Conservation (phyloP, 139 green algal species). For the Coccomyxa sp. region DNA sequence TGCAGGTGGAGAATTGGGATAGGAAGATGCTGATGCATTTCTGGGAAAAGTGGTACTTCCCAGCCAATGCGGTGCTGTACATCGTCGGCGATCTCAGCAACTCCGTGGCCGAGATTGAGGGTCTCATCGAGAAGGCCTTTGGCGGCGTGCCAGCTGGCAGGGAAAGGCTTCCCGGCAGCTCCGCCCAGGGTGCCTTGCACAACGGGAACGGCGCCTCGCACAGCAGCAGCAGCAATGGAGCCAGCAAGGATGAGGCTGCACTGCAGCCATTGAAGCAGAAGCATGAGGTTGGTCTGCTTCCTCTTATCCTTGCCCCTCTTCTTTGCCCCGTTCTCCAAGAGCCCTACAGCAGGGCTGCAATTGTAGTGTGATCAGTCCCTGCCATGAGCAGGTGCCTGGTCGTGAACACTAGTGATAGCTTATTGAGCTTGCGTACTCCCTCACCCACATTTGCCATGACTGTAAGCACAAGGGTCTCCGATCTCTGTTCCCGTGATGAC, state of each 20-base stretch:
- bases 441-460: too few species aligned
- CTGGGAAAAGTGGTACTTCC: constrained; percentile 95
- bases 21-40: constrained; percentile 71
- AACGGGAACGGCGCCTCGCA: not conserved
- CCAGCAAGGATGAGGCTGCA: not conserved
- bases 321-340: not conserved
- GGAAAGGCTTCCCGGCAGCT: not conserved
- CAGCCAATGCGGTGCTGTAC: constrained; percentile 96
- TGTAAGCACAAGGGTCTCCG: too few species aligned
- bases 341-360: not conserved
- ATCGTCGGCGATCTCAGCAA: constrained; percentile 90
- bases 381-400: too few species aligned
- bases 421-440: not conserved
- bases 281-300: constrained; percentile 38
- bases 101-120: constrained; percentile 24
- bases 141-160: constrained; percentile 34
- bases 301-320: not conserved
- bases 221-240: constrained; percentile 12
- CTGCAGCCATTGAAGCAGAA: constrained; percentile 38
- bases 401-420: not conserved
- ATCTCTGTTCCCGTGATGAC: too few species aligned
- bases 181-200: too few species aligned
- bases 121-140: constrained; percentile 70
- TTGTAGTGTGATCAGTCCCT: too few species aligned
- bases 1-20: constrained; percentile 82